A percentile compares a stretch with the other conserved stretches of the same genome.
Conservation (phyloP, 257 asterid species). For the Datura wrightii region DNA sequence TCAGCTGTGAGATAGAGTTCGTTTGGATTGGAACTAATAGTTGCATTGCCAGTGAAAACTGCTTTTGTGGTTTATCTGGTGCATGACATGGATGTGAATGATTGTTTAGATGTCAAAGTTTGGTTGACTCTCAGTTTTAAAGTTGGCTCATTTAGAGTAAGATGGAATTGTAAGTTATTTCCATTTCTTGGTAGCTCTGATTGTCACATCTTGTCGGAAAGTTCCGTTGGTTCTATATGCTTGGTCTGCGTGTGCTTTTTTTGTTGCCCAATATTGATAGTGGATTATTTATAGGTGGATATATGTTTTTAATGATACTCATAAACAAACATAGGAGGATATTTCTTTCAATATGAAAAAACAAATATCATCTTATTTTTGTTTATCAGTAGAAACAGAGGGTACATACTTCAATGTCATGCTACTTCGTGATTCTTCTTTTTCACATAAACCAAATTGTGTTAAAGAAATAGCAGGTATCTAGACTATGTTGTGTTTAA, state of each 20-base stretch:
- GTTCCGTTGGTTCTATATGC: neutral
- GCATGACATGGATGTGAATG: neutral
- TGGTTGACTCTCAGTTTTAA: neutral
- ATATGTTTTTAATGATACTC: neutral
- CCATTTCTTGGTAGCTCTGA: slow-evolving; percentile 3
- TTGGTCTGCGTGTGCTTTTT: neutral
- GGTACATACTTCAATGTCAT: neutral
- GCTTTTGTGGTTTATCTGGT: neutral
- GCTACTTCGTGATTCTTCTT: neutral
- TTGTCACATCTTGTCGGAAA: neutral
- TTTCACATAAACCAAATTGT: neutral
- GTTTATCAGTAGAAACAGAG: neutral
- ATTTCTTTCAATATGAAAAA: neutral
- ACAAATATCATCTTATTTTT: neutral
- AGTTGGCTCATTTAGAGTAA: neutral
- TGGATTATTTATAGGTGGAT: neutral
- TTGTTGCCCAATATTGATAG: neutral
- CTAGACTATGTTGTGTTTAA: neutral
- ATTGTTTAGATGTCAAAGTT: neutral
- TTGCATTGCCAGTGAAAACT: neutral
- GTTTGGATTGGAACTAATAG: neutral
- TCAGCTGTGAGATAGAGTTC: neutral
- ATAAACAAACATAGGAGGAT: neutral
- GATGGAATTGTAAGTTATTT: slow-evolving; percentile 2
- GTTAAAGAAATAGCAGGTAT: neutral